Percentiles rank a stretch among this genome's conserved stretches.
Evolutionary conservation across 2,329 filamentous ascomycete genomes (phyloP).

Genomic region (Tetracladium maxilliforme): DNA sequence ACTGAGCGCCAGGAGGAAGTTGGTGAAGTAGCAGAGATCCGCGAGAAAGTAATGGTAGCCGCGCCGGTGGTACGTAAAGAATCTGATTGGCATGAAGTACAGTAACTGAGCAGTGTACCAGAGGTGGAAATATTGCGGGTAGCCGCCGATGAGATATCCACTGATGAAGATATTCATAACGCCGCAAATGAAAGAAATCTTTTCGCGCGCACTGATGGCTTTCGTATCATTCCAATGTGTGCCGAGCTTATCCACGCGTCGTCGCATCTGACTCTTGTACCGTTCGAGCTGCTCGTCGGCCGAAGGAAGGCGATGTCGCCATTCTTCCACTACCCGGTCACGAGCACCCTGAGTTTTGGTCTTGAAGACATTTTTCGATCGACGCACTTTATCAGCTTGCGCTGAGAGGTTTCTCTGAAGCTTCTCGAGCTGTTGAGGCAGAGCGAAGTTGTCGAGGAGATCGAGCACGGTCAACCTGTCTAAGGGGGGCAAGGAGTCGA

Average conservation of each 20-base stretch:
- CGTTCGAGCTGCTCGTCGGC: slow-evolving; percentile 87
- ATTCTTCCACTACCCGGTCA: slow-evolving; percentile 83
- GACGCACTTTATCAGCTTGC: slow-evolving; percentile 74
- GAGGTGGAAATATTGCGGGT: slow-evolving; percentile 72
- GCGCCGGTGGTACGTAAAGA: slow-evolving; percentile 76
- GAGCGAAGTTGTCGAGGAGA: slow-evolving; percentile 81
- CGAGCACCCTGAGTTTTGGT: slow-evolving; percentile 64
- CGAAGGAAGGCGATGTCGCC: slow-evolving; percentile 71
- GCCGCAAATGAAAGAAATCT: slow-evolving; percentile 89
- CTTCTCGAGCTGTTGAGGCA: slow-evolving; percentile 83
- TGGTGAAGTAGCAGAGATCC: slow-evolving; percentile 97
- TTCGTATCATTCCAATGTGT: slow-evolving; percentile 81
- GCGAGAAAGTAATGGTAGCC: slow-evolving; percentile 96
- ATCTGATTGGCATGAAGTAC: slow-evolving; percentile 96
- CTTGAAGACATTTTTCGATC: slow-evolving; percentile 69
- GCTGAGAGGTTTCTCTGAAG: slow-evolving; percentile 69
- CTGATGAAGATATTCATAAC: slow-evolving; percentile 97
- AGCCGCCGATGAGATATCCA: slow-evolving; percentile 80
- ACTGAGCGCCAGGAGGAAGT: slow-evolving; percentile 65
- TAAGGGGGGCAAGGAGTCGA: slow-evolving; percentile 73
- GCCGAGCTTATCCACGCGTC: slow-evolving; percentile 75
- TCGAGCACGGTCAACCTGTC: slow-evolving; percentile 88
- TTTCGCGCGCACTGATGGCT: slow-evolving; percentile 78
- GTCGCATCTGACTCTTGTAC: slow-evolving; percentile 76
- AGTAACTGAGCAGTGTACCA: slow-evolving; percentile 84